Percentiles rank a stretch among this genome's conserved stretches.
These are phyloP conservation scores for Mrakia blollopis DNA, from an alignment of 768 basidiomycete genomes.

Conservation along the genomic window DNA sequence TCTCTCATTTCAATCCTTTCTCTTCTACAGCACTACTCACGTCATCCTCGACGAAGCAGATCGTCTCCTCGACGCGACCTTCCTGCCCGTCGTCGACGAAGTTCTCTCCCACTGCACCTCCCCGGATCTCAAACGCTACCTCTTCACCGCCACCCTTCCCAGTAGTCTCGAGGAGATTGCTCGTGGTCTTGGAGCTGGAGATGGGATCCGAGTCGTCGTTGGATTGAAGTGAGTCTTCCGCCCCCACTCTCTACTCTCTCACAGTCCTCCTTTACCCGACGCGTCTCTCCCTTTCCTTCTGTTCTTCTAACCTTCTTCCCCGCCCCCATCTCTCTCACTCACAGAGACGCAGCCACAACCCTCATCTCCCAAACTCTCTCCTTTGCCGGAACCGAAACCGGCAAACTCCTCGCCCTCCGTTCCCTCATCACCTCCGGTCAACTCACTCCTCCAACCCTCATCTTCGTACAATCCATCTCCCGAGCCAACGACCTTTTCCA, in stretches of 20 bases:
- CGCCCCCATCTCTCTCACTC: not conserved
- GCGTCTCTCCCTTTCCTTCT: not conserved
- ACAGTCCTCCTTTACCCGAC: not conserved
- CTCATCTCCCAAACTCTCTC: slow-evolving; percentile 82
- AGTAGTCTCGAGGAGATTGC: slow-evolving; percentile 80
- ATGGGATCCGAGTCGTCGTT: slow-evolving; percentile 90
- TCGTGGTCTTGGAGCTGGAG: slow-evolving; percentile 65
- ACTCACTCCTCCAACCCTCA: slow-evolving; percentile 82
- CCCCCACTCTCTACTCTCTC: too few species aligned
- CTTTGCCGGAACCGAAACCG: slow-evolving; percentile 87
- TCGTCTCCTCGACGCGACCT: slow-evolving; percentile 81
- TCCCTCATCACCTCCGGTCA: slow-evolving; percentile 61
- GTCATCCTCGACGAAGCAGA: slow-evolving; percentile 87
- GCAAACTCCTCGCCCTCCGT: slow-evolving; percentile 86
- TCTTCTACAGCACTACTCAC: slow-evolving; percentile 60
- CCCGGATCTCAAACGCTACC: slow-evolving; percentile 68
- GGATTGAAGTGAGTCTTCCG: slow-evolving; percentile 73
- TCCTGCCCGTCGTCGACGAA: slow-evolving; percentile 81
- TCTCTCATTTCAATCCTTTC: not conserved
- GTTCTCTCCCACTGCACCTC: slow-evolving; percentile 72
- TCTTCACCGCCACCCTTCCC: slow-evolving; percentile 93
- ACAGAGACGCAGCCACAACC: slow-evolving; percentile 85
- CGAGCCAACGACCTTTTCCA: slow-evolving; percentile 60
- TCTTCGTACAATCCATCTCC: slow-evolving; percentile 82
- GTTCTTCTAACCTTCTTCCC: too few species aligned